A percentile compares a stretch with the other conserved stretches of the same genome.
These are phyloP conservation scores for Amborella trichopoda DNA, from an alignment of 164 flowering plant species.

Conservation along the genomic window DNA sequence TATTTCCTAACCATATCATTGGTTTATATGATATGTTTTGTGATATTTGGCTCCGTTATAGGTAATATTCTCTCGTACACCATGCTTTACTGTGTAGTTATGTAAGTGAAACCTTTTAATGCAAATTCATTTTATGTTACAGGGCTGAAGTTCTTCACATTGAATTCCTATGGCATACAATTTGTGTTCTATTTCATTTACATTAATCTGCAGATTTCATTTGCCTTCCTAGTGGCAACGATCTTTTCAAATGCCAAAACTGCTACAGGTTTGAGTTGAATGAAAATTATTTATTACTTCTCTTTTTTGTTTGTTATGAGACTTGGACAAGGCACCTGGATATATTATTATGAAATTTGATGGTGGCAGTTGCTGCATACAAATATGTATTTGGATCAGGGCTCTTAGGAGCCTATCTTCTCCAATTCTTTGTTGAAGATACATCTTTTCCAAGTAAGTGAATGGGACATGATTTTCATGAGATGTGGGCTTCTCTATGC, in stretches of 20 bases:
- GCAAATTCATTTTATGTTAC: no score
- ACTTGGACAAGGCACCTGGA: no score
- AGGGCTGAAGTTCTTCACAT: conserved; percentile 73
- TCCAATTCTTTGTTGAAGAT: conserved; percentile 39
- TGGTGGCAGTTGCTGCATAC: conserved; percentile 41
- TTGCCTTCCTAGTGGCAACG: conserved; percentile 64
- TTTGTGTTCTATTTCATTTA: conserved; percentile 69
- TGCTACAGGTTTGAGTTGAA: conserved; percentile 36
- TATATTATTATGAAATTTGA: neutral
- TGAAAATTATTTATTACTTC: neutral
- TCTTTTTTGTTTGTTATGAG: no score
- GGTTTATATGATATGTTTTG: conserved; percentile 20
- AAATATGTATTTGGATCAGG: conserved; percentile 57
- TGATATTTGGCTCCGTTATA: conserved; percentile 15
- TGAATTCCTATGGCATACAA: conserved; percentile 76
- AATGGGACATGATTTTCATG: no score
- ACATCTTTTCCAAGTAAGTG: conserved; percentile 65
- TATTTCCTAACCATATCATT: conserved; percentile 19
- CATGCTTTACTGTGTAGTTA: no score
- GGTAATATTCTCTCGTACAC: no score
- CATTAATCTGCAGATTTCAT: conserved; percentile 67
- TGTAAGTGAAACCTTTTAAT: no score
- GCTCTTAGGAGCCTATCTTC: conserved; percentile 53
- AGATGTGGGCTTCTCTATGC: no score
- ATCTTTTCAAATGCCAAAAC: conserved; percentile 50